phyloP scores from a whole-genome alignment of 1,284 basidiomycete species.

The Puccinia horiana region DNA sequence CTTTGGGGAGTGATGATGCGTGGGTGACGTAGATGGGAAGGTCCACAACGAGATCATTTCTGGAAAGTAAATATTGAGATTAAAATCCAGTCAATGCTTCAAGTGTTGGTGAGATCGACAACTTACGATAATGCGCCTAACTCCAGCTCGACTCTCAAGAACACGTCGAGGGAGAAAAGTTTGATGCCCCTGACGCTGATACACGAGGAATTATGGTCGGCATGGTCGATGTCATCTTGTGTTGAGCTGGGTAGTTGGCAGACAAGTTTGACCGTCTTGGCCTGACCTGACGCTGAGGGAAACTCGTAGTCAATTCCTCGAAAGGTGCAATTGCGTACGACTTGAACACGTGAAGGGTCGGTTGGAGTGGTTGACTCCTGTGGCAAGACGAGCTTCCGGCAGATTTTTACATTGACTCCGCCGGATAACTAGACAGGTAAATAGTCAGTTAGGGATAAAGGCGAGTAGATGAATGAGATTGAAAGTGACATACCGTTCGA shows the following conservation, averaged over 20 bases:
- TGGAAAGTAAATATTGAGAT: neutral
- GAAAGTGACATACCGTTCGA: slow-evolving; percentile 6
- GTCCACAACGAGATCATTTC: slow-evolving; percentile 54
- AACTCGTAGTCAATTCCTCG: slow-evolving; percentile 53
- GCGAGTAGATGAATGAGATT: neutral
- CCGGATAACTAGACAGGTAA: slow-evolving; percentile 32
- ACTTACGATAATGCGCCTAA: slow-evolving; percentile 54
- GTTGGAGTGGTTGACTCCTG: slow-evolving; percentile 16
- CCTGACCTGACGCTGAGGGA: slow-evolving; percentile 50
- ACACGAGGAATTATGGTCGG: slow-evolving; percentile 46
- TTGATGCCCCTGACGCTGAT: slow-evolving; percentile 52
- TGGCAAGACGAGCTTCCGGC: slow-evolving; percentile 30
- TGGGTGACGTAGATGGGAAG: slow-evolving; percentile 55
- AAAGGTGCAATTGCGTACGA: slow-evolving; percentile 51
- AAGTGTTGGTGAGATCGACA: neutral
- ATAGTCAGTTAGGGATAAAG: neutral
- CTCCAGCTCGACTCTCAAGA: slow-evolving; percentile 53
- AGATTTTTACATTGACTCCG: slow-evolving; percentile 42
- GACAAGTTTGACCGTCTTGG: slow-evolving; percentile 45
- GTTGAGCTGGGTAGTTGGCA: slow-evolving; percentile 48
- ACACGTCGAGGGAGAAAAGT: slow-evolving; percentile 55
- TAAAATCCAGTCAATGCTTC: neutral
- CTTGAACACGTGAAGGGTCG: slow-evolving; percentile 51
- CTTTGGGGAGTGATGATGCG: slow-evolving; percentile 53
- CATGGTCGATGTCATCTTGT: slow-evolving; percentile 23